phyloP scores from a whole-genome alignment of 805 yeast species.

The Myxozyma kluyveri region DNA sequence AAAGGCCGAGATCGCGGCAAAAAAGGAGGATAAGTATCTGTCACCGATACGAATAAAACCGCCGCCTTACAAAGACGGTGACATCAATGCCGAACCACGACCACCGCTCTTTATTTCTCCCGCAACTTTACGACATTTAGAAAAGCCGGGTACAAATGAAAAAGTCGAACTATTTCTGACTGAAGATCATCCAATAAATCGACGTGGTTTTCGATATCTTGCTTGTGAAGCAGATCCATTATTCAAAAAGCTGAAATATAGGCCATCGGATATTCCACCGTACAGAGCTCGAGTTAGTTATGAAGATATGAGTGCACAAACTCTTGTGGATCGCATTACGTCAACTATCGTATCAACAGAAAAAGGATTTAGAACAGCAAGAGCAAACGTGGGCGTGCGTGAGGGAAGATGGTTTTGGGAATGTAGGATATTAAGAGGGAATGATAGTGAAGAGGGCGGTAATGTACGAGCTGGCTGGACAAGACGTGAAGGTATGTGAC shows the following conservation, averaged over 20 bases:
- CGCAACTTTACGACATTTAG: neutral
- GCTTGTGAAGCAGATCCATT: slow-evolving; percentile 66
- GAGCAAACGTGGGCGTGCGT: slow-evolving; percentile 70
- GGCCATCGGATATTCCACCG: slow-evolving; percentile 74
- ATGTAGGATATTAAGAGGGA: slow-evolving; percentile 50
- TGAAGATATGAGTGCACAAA: slow-evolving; percentile 68
- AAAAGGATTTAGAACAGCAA: slow-evolving; percentile 75
- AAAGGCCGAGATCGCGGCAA: neutral
- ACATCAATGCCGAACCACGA: slow-evolving; percentile 21
- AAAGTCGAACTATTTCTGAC: slow-evolving; percentile 42
- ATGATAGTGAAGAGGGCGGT: slow-evolving; percentile 32
- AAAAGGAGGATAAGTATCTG: slow-evolving; percentile 7
- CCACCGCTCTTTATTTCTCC: slow-evolving; percentile 17
- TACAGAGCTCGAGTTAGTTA: slow-evolving; percentile 54
- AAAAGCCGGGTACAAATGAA: slow-evolving; percentile 4
- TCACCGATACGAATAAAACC: slow-evolving; percentile 18
- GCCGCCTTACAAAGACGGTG: slow-evolving; percentile 29
- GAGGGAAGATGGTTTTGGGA: slow-evolving; percentile 85
- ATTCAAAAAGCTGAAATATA: slow-evolving; percentile 57
- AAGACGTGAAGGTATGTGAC: slow-evolving; percentile 56
- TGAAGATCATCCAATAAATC: slow-evolving; percentile 80
- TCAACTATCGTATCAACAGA: slow-evolving; percentile 50
- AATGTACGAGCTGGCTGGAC: slow-evolving; percentile 84
- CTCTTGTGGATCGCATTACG: slow-evolving; percentile 42
- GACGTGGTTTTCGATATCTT: slow-evolving; percentile 75